Conservation (phyloP, 352 stramenopile genomes). For the Phytophthora foliorum region DNA sequence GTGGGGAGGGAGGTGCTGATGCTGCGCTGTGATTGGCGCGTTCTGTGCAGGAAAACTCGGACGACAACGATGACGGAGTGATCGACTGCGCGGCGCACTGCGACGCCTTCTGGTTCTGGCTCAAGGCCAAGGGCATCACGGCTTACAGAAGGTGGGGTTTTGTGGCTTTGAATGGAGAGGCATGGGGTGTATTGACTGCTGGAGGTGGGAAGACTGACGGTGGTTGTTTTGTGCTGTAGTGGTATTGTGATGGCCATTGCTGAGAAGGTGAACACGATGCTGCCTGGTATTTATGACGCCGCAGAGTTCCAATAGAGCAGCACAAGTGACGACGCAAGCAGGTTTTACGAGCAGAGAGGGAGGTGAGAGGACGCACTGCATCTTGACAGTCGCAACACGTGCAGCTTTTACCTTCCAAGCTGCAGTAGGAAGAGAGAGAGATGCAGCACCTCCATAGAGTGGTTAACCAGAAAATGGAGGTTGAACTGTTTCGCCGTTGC, state of each 20-base stretch:
- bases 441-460: not conserved
- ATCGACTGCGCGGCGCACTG: conserved; percentile 96
- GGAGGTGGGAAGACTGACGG: conserved; percentile 8
- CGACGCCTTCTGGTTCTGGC: conserved; percentile 97
- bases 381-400: not conserved
- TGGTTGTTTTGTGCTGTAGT: conserved; percentile 45
- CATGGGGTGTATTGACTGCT: not conserved
- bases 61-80: conserved; percentile 89
- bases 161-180: not conserved
- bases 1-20: not conserved
- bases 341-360: not conserved
- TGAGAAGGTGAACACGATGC: conserved; percentile 98
- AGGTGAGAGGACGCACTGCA: not conserved
- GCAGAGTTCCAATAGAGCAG: conserved; percentile 92
- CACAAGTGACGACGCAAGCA: too few relatives aligned
- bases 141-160: conserved; percentile 89
- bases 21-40: conserved; percentile 39
- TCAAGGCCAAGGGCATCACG: conserved; percentile 96
- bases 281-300: conserved; percentile 97
- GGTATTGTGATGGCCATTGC: conserved; percentile 98
- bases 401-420: not conserved
- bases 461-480: not conserved
- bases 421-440: not conserved
- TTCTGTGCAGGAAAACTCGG: conserved; percentile 66
- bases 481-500: not conserved